Conservation (phyloP, 176 grass and related monocot species). For the Urochloa ruziziensis region DNA sequence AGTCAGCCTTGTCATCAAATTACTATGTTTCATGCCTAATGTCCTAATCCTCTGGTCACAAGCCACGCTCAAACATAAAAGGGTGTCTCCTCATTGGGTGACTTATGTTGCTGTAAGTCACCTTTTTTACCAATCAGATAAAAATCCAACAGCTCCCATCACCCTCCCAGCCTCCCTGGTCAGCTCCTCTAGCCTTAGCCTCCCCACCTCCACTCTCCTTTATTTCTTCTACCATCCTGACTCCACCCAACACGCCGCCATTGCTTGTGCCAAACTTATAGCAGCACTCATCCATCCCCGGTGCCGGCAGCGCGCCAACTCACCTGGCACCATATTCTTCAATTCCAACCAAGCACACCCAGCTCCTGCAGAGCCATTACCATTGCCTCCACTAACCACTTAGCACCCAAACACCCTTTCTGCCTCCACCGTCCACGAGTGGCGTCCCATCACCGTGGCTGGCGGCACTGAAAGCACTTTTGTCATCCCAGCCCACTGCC, state of each 20-base stretch:
- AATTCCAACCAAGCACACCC: not conserved
- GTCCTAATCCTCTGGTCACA: not conserved
- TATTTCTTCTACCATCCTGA: not conserved
- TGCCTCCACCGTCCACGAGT: not conserved
- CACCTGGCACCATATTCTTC: not conserved
- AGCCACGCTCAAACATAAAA: not conserved
- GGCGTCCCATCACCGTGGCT: not conserved
- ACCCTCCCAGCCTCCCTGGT: not conserved
- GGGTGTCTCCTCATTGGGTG: too few species aligned
- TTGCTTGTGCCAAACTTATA: not conserved
- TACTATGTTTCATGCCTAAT: not conserved
- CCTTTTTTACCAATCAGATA: not conserved
- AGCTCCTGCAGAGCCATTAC: not conserved
- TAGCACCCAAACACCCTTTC: not conserved
- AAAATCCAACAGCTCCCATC: not conserved
- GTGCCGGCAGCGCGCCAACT: too few species aligned
- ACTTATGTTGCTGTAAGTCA: not conserved
- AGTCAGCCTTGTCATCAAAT: not conserved
- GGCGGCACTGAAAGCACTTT: not conserved
- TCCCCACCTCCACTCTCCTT: not conserved
- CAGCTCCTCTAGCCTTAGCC: not conserved
- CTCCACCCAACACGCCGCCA: not conserved
- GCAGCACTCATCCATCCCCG: too few species aligned
- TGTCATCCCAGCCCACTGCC: not conserved
- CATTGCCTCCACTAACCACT: not conserved